phyloP scores from a whole-genome alignment of 108 stramenopile species.

The Fistulifera solaris region DNA sequence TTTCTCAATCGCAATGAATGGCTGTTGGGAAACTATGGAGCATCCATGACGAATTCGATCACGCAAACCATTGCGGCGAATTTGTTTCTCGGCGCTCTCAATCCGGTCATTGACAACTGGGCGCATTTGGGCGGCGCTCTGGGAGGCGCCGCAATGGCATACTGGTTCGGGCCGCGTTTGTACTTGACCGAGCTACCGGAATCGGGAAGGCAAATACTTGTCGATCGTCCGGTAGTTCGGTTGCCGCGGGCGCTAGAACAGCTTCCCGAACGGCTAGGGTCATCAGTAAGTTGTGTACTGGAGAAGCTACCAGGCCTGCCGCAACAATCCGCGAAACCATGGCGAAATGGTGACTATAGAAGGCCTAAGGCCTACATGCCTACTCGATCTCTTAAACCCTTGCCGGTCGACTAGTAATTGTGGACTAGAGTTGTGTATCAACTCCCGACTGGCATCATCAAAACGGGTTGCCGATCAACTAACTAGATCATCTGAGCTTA shows the following conservation, averaged over 20 bases:
- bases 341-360: too few relatives aligned
- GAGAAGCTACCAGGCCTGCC: too few relatives aligned
- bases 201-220: conserved; percentile 19
- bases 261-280: conserved; percentile 24
- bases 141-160: conserved; percentile 65
- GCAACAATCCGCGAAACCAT: too few relatives aligned
- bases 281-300: too few relatives aligned
- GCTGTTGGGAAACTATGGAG: conserved; percentile 37
- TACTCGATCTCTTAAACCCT: too few relatives aligned
- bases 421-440: too few relatives aligned
- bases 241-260: conserved; percentile 34
- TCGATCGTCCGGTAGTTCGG: conserved; percentile 43
- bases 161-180: conserved; percentile 62
- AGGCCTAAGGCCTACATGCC: too few relatives aligned
- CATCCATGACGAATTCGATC: conserved; percentile 20
- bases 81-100: conserved; percentile 29
- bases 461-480: too few relatives aligned
- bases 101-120: conserved; percentile 74
- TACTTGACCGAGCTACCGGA: conserved; percentile 44
- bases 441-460: too few relatives aligned
- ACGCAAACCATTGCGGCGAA: conserved; percentile 32
- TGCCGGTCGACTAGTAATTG: too few relatives aligned
- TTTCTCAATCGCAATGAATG: conserved; percentile 59
- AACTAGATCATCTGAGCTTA: too few relatives aligned
- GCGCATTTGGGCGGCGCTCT: conserved; percentile 45